Conservation (phyloP, 441 rosid species). For the Hypseocharis bilobata region DNA sequence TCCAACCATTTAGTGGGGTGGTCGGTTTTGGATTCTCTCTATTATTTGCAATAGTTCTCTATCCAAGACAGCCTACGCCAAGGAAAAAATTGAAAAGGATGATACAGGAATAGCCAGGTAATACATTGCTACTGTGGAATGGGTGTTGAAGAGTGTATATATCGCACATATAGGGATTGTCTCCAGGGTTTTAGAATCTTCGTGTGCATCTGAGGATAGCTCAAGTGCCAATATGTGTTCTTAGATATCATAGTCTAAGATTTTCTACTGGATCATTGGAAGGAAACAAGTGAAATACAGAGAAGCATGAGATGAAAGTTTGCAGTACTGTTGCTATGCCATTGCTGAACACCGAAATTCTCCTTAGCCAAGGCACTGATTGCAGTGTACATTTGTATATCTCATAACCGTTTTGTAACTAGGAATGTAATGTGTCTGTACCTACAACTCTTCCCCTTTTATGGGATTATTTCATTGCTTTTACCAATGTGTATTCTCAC, state of each 20-base stretch:
- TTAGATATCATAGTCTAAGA: neutral
- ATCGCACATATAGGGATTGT: neutral
- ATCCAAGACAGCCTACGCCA: slow-evolving; percentile 58
- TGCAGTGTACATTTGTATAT: slow-evolving; percentile 6
- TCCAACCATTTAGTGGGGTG: slow-evolving; percentile 74
- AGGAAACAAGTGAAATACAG: no score
- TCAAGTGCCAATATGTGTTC: neutral
- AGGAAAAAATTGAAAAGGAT: slow-evolving; percentile 18
- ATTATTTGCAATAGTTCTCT: slow-evolving; percentile 46
- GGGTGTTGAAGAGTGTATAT: neutral
- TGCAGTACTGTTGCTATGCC: no score
- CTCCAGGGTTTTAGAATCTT: neutral
- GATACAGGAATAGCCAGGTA: slow-evolving; percentile 20
- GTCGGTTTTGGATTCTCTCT: slow-evolving; percentile 56
- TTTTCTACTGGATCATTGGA: neutral
- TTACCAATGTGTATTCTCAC: neutral
- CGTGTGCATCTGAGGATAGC: no score
- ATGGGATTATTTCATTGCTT: neutral
- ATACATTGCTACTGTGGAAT: no score
- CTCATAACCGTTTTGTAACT: slow-evolving; percentile 19
- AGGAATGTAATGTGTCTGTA: slow-evolving; percentile 14
- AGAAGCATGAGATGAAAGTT: no score
- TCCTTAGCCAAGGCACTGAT: neutral
- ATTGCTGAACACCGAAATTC: no score
- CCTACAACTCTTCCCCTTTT: neutral